A percentile compares a stretch with the other conserved stretches of the same genome.
These are phyloP conservation scores for Cryptococcus sp. DNA, from an alignment of 1,284 basidiomycete species.

Conservation along the genomic window DNA sequence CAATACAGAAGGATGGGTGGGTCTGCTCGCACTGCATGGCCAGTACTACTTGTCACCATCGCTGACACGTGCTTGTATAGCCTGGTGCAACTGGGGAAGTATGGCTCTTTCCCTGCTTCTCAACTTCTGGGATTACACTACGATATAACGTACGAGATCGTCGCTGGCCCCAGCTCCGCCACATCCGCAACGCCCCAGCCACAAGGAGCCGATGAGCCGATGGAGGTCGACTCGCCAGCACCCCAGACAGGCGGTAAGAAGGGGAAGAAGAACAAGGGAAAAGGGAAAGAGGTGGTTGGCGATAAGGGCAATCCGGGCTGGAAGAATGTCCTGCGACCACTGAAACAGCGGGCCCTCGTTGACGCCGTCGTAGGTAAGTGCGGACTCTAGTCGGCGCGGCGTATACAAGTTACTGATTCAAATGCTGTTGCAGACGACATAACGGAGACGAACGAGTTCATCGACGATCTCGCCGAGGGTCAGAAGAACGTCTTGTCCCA, in stretches of 20 bases:
- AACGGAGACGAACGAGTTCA: constrained; percentile 51
- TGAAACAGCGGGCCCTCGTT: constrained; percentile 35
- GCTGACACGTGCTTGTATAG: constrained; percentile 23
- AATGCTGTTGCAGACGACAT: constrained; percentile 40
- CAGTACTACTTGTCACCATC: not conserved
- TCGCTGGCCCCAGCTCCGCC: constrained; percentile 18
- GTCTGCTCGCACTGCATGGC: constrained; percentile 5
- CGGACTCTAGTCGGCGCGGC: not conserved
- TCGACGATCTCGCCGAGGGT: constrained; percentile 64
- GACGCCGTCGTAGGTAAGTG: constrained; percentile 47
- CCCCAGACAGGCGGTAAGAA: constrained; percentile 27
- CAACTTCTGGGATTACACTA: constrained; percentile 54
- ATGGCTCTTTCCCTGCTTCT: constrained; percentile 53
- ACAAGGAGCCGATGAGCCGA: constrained; percentile 1
- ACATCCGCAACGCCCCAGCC: constrained; percentile 9
- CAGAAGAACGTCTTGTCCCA: constrained; percentile 72
- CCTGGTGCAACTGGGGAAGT: constrained; percentile 55
- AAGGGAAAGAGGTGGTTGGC: constrained; percentile 12
- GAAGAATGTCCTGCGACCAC: constrained; percentile 42
- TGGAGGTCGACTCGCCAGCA: constrained; percentile 3
- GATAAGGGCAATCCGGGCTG: constrained; percentile 37
- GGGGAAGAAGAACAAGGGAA: constrained; percentile 31
- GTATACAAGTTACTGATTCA: no score
- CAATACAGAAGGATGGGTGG: constrained; percentile 48
- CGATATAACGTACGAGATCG: constrained; percentile 57